These are phyloP conservation scores for Penicillium sp. DNA, from an alignment of 2,329 filamentous ascomycete genomes.

Conservation along the genomic window DNA sequence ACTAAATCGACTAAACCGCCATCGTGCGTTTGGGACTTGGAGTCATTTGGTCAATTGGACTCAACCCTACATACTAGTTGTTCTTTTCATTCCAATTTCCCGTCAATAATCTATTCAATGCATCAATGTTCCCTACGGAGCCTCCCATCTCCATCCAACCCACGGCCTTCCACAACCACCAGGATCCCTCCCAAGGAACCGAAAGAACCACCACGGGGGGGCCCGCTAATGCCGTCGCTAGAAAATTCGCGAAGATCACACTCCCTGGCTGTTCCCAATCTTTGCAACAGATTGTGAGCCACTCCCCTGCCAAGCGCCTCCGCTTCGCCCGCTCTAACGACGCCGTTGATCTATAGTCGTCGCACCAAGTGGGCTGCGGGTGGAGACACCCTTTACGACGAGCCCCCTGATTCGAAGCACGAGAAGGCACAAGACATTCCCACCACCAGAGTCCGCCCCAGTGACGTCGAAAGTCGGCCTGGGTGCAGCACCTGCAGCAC, in stretches of 20 bases:
- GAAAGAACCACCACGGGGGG: neutral
- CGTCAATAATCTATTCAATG: neutral
- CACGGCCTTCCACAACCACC: neutral
- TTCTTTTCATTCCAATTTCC: neutral
- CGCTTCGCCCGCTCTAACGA: conserved; percentile 11
- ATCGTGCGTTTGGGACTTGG: neutral
- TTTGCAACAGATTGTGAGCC: neutral
- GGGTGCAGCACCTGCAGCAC: neutral
- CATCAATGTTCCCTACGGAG: neutral
- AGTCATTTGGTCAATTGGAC: neutral
- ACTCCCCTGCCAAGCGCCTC: conserved; percentile 22
- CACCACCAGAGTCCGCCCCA: neutral
- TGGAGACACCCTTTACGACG: neutral
- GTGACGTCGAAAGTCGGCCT: conserved; percentile 8
- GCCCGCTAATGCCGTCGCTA: conserved; percentile 10
- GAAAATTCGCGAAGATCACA: conserved; percentile 24
- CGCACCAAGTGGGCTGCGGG: conserved; percentile 17
- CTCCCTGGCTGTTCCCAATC: neutral
- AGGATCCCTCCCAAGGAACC: neutral
- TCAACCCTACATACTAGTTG: neutral
- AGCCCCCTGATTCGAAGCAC: conserved; percentile 2
- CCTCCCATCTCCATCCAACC: neutral
- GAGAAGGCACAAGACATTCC: neutral
- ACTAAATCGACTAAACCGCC: neutral
- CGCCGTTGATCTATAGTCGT: conserved; percentile 22